Conservation (phyloP, 805 yeast species). For the Lipomyces sp. region DNA sequence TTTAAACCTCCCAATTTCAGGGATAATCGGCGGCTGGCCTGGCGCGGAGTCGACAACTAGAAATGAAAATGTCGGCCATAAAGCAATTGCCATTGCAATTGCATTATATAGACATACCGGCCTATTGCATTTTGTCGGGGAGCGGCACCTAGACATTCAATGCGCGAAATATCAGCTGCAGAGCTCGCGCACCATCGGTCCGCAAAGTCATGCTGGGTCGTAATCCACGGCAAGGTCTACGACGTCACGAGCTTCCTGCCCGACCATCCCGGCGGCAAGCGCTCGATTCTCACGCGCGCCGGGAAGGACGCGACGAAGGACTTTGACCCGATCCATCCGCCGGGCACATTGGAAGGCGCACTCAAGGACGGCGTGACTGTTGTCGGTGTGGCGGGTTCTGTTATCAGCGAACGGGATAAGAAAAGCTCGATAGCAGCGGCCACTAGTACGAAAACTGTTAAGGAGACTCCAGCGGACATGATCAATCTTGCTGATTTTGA, state of each 20-base stretch:
- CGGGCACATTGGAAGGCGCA: constrained; percentile 33
- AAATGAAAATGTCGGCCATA: too few relatives aligned
- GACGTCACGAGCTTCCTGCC: constrained; percentile 38
- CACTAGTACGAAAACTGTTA: constrained; percentile 3
- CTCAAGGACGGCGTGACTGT: constrained; percentile 19
- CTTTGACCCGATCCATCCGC: constrained; percentile 35
- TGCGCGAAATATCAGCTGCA: constrained; percentile 14
- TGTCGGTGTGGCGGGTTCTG: constrained; percentile 6
- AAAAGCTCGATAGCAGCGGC: not conserved
- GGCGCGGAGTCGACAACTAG: too few relatives aligned
- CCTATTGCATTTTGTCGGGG: too few relatives aligned
- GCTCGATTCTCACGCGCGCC: constrained; percentile 45
- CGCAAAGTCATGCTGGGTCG: constrained; percentile 38
- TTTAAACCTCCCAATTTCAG: too few relatives aligned
- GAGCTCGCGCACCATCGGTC: constrained; percentile 32
- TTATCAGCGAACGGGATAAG: not conserved
- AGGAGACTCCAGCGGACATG: constrained; percentile 24
- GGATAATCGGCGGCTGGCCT: too few relatives aligned
- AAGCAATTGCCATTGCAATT: too few relatives aligned
- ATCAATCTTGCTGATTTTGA: constrained; percentile 82
- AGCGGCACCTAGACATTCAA: too few relatives aligned
- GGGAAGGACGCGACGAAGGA: constrained; percentile 50
- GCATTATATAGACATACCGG: too few relatives aligned
- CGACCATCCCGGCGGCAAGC: constrained; percentile 50
- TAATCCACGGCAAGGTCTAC: constrained; percentile 39